Base-by-base conservation (phyloP, 768 basidiomycete genomes). In the Lentinula detonsa region DNA sequence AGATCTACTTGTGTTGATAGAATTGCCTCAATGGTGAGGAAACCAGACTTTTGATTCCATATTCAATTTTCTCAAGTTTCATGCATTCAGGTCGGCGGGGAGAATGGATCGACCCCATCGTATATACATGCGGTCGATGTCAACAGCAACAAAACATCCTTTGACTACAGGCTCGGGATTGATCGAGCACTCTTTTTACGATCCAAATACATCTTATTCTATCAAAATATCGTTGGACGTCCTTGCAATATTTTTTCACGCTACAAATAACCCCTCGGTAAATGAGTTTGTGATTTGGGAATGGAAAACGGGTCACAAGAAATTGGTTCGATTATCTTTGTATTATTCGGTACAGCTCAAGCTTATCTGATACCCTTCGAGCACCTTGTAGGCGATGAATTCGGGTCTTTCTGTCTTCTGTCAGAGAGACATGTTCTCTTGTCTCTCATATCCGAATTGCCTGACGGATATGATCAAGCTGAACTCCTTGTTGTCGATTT, bases 241-340 rank as follows among this genome's bases (percentile, higher is more conserved):
- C 34, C 63, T 89, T 16, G 84, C 77, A 10, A 69, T 88, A 43
- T 72, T 84, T 5, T 82, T 82, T 57, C 63, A 73, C 55, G 61
- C 59, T 6, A 67, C 67, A 37, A 74, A 73, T 50, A 80, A 76
- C 34, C 6, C 28, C 5, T 28, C 23, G 28, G 9, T 15, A 3
- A 56, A 56, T n/a, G 81, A 84, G 64, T 68, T 88, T 11, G 71
- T 80, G 23, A 72, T 86, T 21, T 90, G 85, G 86, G 79, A 89
- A 59, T 90, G 87, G 88, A 82, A 81, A 66, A 84, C 80, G 4
- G 84, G 84, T 5, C 65, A 69, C 9, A 67, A 74, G 6, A 68
- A 83, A 64, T 61, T 80, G 63, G 87, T 89, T 65, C 74, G 81
- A 74, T 21, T 15, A 35, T 55, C 49, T 67, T 34, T 63, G 21